Evolutionary conservation across 345 rosid genomes (phyloP).

Genomic region (Lenwebbia sp.): DNA sequence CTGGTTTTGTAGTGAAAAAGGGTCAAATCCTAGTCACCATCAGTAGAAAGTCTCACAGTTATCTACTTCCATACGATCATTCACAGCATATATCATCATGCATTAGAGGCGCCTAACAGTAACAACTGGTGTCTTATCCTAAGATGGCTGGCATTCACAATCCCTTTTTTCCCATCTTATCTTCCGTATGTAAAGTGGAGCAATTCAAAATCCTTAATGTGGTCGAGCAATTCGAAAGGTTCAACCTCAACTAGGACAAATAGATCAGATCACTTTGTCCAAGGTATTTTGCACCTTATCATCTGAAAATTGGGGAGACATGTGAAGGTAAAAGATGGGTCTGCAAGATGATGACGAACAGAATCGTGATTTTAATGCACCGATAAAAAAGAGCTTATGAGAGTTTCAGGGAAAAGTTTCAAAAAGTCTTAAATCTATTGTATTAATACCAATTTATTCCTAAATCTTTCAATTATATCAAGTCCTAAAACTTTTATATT

Average conservation of each 20-base stretch:
- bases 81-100: background rate
- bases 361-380: background rate
- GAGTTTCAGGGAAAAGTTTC: background rate
- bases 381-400: background rate
- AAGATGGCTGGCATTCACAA: background rate
- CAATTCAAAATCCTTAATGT: background rate
- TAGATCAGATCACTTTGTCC: background rate
- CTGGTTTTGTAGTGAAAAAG: background rate
- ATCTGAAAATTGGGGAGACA: background rate
- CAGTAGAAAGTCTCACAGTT: background rate
- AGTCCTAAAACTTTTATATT: too few relatives aligned
- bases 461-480: background rate
- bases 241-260: background rate
- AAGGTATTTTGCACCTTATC: background rate
- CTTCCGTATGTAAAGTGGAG: background rate
- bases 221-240: background rate
- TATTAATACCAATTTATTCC: background rate
- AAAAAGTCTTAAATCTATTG: background rate
- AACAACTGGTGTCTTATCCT: background rate
- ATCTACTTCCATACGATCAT: background rate
- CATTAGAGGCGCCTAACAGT: background rate
- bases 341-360: background rate
- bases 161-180: background rate
- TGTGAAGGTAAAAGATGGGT: background rate
- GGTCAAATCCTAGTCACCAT: background rate